Percentiles rank a stretch among this genome's conserved stretches.
phyloP scores from a whole-genome alignment of 805 yeast genomes.

The Clavispora santaluciae region DNA sequence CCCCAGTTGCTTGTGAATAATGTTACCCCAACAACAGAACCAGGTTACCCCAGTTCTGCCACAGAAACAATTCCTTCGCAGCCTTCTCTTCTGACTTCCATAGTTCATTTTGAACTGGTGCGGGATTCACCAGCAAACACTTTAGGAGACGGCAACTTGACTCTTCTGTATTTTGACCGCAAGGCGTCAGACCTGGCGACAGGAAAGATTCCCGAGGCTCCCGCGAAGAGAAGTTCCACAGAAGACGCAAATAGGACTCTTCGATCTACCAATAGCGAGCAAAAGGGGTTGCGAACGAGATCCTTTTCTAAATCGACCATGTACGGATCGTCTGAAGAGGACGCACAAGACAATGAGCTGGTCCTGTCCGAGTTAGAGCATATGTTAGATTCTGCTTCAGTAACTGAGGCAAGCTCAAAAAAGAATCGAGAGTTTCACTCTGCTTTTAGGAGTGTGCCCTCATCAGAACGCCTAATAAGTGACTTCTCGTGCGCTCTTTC shows the following conservation, averaged over 20 bases:
- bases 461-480: slow-evolving; percentile 49
- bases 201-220: neutral
- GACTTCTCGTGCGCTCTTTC: slow-evolving; percentile 65
- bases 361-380: slow-evolving; percentile 11
- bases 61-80: neutral
- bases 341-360: slow-evolving; percentile 9
- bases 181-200: neutral
- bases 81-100: slow-evolving; percentile 14
- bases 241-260: too few species aligned
- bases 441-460: slow-evolving; percentile 48
- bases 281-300: slow-evolving; percentile 19
- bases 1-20: neutral
- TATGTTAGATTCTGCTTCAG: slow-evolving; percentile 6
- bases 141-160: slow-evolving; percentile 45
- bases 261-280: slow-evolving; percentile 13
- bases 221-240: too few species aligned
- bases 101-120: slow-evolving; percentile 45
- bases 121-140: slow-evolving; percentile 44
- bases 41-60: neutral
- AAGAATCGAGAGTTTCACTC: slow-evolving; percentile 59
- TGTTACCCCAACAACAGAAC: neutral
- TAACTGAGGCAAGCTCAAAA: slow-evolving; percentile 23
- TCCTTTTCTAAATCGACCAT: slow-evolving; percentile 12
- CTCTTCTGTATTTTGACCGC: slow-evolving; percentile 25
- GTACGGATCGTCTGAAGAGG: slow-evolving; percentile 7